Percentiles rank a stretch among this genome's conserved stretches.
These are phyloP conservation scores for Mycena olivaceomarginata DNA, from an alignment of 768 basidiomycete genomes.

Conservation along the genomic window DNA sequence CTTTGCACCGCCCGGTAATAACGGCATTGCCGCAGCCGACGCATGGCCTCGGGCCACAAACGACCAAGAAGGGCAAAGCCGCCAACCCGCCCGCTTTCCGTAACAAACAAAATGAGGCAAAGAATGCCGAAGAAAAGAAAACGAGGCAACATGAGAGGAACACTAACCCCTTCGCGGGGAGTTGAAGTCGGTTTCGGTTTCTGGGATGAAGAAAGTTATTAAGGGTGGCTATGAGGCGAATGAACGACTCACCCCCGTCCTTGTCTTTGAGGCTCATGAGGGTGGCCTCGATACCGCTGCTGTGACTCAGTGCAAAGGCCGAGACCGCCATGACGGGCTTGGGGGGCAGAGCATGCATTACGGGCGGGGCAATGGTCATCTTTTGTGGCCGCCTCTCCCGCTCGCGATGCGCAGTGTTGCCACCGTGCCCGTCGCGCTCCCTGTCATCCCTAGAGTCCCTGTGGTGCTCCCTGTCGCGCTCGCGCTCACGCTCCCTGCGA, in stretches of 20 bases:
- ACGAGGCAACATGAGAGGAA: not conserved
- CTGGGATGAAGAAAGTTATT: slow-evolving; percentile 8
- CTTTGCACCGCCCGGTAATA: too few species aligned
- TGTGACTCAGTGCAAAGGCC: slow-evolving; percentile 31
- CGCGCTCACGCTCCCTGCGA: not conserved
- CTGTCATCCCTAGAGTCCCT: slow-evolving; percentile 36
- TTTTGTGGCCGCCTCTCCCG: slow-evolving; percentile 36
- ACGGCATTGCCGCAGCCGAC: too few species aligned
- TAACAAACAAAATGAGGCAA: too few species aligned
- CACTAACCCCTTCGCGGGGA: slow-evolving; percentile 29
- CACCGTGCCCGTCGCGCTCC: slow-evolving; percentile 33
- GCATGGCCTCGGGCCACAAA: too few species aligned
- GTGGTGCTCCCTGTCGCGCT: slow-evolving; percentile 28
- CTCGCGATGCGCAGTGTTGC: slow-evolving; percentile 12
- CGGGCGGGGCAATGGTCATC: slow-evolving; percentile 28
- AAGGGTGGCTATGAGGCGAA: not conserved
- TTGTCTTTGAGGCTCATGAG: slow-evolving; percentile 42
- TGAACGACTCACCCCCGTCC: slow-evolving; percentile 19
- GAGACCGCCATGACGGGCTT: slow-evolving; percentile 38
- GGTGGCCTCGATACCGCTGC: slow-evolving; percentile 41
- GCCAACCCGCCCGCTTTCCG: too few species aligned
- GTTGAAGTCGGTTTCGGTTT: slow-evolving; percentile 33
- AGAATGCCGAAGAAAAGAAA: not conserved
- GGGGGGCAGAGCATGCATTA: slow-evolving; percentile 43
- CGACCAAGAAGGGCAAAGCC: too few species aligned